Evolutionary conservation across 345 rosid species (phyloP), one percentile per base, ranked within the genome.

Genomic region (Pistacia atlantica): DNA sequence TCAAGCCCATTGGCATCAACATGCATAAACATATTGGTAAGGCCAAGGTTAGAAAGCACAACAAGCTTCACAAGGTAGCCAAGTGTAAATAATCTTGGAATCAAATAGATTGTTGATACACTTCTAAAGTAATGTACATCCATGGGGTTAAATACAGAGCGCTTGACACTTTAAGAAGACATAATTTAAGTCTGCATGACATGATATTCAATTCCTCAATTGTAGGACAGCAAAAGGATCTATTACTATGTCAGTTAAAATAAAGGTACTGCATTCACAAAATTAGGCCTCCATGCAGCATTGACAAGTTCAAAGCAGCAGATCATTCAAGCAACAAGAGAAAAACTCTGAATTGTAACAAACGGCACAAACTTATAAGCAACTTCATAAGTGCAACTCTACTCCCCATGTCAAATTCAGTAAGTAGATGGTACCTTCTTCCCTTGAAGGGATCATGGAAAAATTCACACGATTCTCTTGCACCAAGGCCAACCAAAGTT

Each of bases 371-470:
- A 5, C 20, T 8, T 35, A 42, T 42, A 42, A 66, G 37, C 48
- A 71, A 66, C 14, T 45, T 59, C 22, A 13, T 70, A 57, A 58
- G 49, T 18, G 58, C 22, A 31, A 31, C 71, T 54, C 22, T 8
- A 65, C 63, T 3, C 56, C 25, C 6, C 25, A 33, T 11, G 74
- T 37, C 65, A 69, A 79, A 5, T 13, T 65, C 45, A 57, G 20
- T 18, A 42, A 31, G 2, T 11, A 56, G 71, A 77, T 37, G 2
- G 33, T 90, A 93, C 99, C 96, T 89, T 83, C 81, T 95, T 71
- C 98, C 98, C 82, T 88, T 95, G 37, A 81, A 80, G 42, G 96
- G 96, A 76, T 95, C 97, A 78, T 95, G 98, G 69, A 92, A 93
- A 85, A 95, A 92, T 46, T 95, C 97, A 61, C 93, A 92, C 4